phyloP scores from a whole-genome alignment of 1,139 yeast species.

The Yamadazyma membranifaciens region DNA sequence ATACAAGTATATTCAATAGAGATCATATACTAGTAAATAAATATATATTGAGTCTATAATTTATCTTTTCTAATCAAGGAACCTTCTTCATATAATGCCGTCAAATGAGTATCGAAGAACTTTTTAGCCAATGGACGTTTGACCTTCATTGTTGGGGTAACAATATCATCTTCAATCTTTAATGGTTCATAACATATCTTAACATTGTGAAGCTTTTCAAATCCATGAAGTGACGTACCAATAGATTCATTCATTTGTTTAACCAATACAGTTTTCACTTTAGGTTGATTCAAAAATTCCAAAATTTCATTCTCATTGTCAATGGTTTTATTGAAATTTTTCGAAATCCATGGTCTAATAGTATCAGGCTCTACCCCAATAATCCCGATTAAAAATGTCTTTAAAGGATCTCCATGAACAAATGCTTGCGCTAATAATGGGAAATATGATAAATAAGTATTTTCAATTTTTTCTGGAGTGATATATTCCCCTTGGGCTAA shows the following conservation, averaged over 20 bases:
- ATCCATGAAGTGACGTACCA: slow-evolving; percentile 25
- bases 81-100: slow-evolving; percentile 27
- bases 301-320: slow-evolving; percentile 22
- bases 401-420: slow-evolving; percentile 41
- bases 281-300: slow-evolving; percentile 23
- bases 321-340: slow-evolving; percentile 13
- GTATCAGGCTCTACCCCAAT: slow-evolving; percentile 41
- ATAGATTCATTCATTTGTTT: slow-evolving; percentile 28
- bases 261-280: slow-evolving; percentile 25
- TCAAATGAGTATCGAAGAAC: slow-evolving; percentile 24
- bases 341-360: slow-evolving; percentile 20
- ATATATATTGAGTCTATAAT: slow-evolving; percentile 9
- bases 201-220: slow-evolving; percentile 38
- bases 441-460: slow-evolving; percentile 53
- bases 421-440: slow-evolving; percentile 55
- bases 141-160: slow-evolving; percentile 43
- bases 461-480: slow-evolving; percentile 77
- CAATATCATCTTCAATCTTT: slow-evolving; percentile 35
- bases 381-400: slow-evolving; percentile 31
- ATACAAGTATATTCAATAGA: slow-evolving; percentile 66
- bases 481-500: slow-evolving; percentile 81
- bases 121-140: slow-evolving; percentile 38
- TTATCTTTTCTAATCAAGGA: slow-evolving; percentile 22
- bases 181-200: slow-evolving; percentile 38
- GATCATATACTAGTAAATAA: neutral